Evolutionary conservation across 2,329 filamentous ascomycete genomes (phyloP), one percentile per base, ranked within the genome.

Genomic region (Diaporthe sp.): DNA sequence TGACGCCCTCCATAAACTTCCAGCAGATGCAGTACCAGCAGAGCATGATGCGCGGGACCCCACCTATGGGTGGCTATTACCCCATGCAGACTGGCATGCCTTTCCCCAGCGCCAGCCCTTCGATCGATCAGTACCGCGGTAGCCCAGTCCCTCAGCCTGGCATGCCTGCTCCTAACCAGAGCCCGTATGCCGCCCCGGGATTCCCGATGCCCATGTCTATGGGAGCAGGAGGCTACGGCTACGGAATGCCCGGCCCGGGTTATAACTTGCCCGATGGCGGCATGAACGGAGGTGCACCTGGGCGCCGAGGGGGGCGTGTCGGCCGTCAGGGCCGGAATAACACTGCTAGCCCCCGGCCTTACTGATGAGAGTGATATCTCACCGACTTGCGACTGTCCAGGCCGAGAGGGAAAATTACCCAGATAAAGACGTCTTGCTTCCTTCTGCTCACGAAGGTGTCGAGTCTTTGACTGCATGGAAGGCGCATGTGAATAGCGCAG

Each of bases 11-110:
- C 59, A 87, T 87, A 77, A 87, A 85, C 78, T 81, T 91, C 76
- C 88, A 90, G 80, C 89, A 89, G 78, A 81, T 92, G 78, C 89
- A 91, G 77, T 92, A 90, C 79, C 90, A 91, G 81, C 90, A 91
- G 80, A 86, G 81, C 79, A 87, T 92, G 84, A 86, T 92, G 82
- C 87, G 90, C 25, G 87, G 86, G 12, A 83, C 84, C 2, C 88
- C 89, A 17, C 88, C 88, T 13, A 88, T 91, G 84, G 88, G 86
- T 80, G 90, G 88, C 81, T 91, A 87, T 82, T 92, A 88, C 79
- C 87, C 89, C 10, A 88, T 92, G 86, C 90, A 89, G 80, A 85
- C 87, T 51, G 88, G 88, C 0, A 92, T 88, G 79, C 86, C 84
- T n/a, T 92, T 88, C 79, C 87, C 84, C 78, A 85, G 83, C 74